These are phyloP conservation scores for Trametes sp. DNA, from an alignment of 1,284 basidiomycete species.

Conservation along the genomic window DNA sequence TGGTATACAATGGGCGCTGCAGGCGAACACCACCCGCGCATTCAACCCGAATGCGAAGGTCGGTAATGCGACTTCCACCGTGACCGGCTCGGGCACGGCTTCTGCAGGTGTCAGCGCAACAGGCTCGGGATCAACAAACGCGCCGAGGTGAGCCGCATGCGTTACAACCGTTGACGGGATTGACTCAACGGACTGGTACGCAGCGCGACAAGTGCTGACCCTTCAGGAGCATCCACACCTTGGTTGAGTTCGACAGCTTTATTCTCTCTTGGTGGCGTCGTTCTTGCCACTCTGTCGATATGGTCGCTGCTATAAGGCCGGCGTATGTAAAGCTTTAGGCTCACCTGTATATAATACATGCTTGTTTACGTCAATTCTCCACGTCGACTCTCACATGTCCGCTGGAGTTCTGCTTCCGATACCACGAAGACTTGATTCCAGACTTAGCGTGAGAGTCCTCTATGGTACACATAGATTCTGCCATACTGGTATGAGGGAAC, in stretches of 20 bases:
- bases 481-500: too few relatives aligned
- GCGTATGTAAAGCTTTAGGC: not conserved
- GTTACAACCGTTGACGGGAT: not conserved
- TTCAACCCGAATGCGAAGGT: slow-evolving; percentile 53
- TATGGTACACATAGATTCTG: too few relatives aligned
- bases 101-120: not conserved
- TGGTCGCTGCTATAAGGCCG: slow-evolving; percentile 1
- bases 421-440: not conserved
- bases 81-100: not conserved
- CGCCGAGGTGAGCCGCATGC: not conserved
- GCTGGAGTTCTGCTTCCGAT: not conserved
- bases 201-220: not conserved
- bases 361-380: not conserved
- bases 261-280: not conserved
- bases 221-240: slow-evolving; percentile 2
- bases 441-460: not conserved
- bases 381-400: not conserved
- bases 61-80: slow-evolving; percentile 20
- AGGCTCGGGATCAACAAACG: not conserved
- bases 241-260: not conserved
- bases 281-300: slow-evolving; percentile 1
- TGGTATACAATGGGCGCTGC: slow-evolving; percentile 77
- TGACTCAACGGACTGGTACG: not conserved
- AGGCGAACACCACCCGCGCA: slow-evolving; percentile 64
- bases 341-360: not conserved